phyloP scores from a whole-genome alignment of 108 stramenopile species.

The Heterococcus sp. region DNA sequence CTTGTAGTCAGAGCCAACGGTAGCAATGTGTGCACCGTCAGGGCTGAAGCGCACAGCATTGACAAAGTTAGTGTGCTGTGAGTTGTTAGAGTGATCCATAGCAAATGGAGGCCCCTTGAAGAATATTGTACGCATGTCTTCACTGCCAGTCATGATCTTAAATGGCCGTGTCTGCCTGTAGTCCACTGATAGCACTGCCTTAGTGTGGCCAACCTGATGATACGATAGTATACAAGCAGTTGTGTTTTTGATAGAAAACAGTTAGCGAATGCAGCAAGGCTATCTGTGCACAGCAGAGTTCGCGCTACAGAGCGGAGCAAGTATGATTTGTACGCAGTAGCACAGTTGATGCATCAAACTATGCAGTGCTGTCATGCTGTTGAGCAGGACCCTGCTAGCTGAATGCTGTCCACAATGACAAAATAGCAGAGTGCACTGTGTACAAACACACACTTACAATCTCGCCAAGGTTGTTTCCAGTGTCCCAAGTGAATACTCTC shows the following conservation, averaged over 20 bases:
- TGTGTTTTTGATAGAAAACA: not conserved
- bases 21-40: slow-evolving; percentile 62
- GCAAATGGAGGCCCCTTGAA: slow-evolving; percentile 89
- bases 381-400: too few species aligned
- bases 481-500: slow-evolving; percentile 60
- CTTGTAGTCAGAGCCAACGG: slow-evolving; percentile 75
- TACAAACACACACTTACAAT: slow-evolving; percentile 4
- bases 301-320: too few species aligned
- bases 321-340: too few species aligned
- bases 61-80: slow-evolving; percentile 65
- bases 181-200: slow-evolving; percentile 59
- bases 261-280: too few species aligned
- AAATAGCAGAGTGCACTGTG: too few species aligned
- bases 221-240: not conserved
- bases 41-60: slow-evolving; percentile 76
- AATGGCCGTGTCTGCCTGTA: slow-evolving; percentile 78
- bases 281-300: too few species aligned
- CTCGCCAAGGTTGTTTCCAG: slow-evolving; percentile 59
- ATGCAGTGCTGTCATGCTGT: too few species aligned
- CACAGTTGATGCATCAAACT: too few species aligned
- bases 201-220: slow-evolving; percentile 48
- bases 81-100: slow-evolving; percentile 66
- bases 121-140: slow-evolving; percentile 78
- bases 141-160: slow-evolving; percentile 76
- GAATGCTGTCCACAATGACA: too few species aligned